These are phyloP conservation scores for Quercus engelmannii DNA, from an alignment of 306 rosid genomes.

Conservation along the genomic window DNA sequence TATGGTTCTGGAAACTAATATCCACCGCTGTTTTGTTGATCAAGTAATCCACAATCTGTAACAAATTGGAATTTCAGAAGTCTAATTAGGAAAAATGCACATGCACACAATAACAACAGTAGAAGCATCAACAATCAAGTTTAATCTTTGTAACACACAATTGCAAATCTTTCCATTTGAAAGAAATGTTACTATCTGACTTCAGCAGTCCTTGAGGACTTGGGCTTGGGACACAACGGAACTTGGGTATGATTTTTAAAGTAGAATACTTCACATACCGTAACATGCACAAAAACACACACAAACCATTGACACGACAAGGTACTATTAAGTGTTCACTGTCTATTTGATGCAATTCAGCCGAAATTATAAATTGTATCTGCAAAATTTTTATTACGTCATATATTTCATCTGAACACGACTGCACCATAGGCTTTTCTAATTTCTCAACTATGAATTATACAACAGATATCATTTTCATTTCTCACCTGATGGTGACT, in stretches of 20 bases:
- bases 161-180: no score
- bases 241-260: no score
- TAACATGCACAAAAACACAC: no score
- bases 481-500: conserved; percentile 53
- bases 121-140: background rate
- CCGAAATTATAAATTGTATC: background rate
- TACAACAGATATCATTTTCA: background rate
- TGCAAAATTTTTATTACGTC: background rate
- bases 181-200: no score
- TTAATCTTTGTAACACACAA: background rate
- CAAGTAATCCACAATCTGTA: conserved; percentile 65
- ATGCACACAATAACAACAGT: background rate
- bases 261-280: no score
- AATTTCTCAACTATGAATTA: background rate
- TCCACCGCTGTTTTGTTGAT: conserved; percentile 48
- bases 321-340: no score
- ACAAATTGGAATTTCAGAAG: background rate
- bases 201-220: no score
- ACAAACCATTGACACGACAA: no score
- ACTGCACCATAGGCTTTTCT: background rate
- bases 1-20: conserved; percentile 42
- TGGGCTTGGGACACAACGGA: no score
- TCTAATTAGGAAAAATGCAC: background rate
- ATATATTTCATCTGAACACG: background rate
- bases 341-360: no score